phyloP scores from a whole-genome alignment of 2,329 filamentous ascomycete genomes.

The Calonectria montana region DNA sequence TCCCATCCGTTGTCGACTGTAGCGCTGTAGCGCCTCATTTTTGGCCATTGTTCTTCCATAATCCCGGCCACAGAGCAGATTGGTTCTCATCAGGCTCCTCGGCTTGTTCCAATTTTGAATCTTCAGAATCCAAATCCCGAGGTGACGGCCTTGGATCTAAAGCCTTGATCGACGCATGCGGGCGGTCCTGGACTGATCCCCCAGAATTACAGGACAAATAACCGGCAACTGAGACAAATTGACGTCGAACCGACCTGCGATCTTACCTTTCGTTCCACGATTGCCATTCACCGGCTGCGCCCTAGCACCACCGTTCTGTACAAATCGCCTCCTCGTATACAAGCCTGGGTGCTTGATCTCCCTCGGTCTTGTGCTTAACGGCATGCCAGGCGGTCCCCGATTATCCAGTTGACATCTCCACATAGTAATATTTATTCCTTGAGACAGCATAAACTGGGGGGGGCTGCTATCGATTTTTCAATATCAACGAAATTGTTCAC shows the following conservation, averaged over 20 bases:
- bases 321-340: slow-evolving; percentile 28
- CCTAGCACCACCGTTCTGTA: slow-evolving; percentile 11
- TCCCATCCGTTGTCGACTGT: slow-evolving; percentile 5
- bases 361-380: slow-evolving; percentile 23
- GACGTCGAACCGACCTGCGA: slow-evolving; percentile 35
- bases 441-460: background rate
- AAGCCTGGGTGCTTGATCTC: slow-evolving; percentile 21
- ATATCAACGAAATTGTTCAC: slow-evolving; percentile 14
- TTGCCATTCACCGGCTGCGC: slow-evolving; percentile 22
- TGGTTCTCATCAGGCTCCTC: background rate
- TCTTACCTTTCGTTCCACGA: slow-evolving; percentile 15
- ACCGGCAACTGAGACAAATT: slow-evolving; percentile 37
- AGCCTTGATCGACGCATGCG: slow-evolving; percentile 34
- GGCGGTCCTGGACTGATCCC: slow-evolving; percentile 30
- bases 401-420: slow-evolving; percentile 16
- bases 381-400: slow-evolving; percentile 35
- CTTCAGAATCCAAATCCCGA: slow-evolving; percentile 28
- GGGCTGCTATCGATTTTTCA: background rate
- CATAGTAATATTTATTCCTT: slow-evolving; percentile 6
- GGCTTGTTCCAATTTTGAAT: slow-evolving; percentile 17
- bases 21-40: slow-evolving; percentile 19
- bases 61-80: slow-evolving; percentile 12
- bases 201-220: slow-evolving; percentile 36
- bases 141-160: slow-evolving; percentile 15
- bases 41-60: background rate